Base-by-base conservation (phyloP, 2,329 filamentous ascomycete genomes). In the Trichoderma sp. region DNA sequence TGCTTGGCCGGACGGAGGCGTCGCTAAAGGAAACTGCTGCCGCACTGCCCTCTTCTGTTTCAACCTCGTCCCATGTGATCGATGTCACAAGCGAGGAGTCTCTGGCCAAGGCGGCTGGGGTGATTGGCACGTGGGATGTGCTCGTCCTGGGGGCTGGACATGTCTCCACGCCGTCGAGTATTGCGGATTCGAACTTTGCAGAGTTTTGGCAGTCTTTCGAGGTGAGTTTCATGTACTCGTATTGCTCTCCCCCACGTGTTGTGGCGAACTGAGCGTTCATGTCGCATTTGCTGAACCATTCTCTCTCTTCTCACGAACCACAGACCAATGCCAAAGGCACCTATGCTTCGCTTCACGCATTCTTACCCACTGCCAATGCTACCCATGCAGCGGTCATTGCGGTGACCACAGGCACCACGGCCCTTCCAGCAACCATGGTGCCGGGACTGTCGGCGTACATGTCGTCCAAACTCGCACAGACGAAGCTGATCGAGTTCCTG, bases 161-260 rank as follows among this genome's bases (percentile, higher is more conserved):
- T 15, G 70, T 75, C 15, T 73, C 73, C 18, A 39, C 30, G 51
- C 74, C 74, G 36, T 72, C 74, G 15, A 57, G 70, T 14, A 73
- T 74, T 36, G 72, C 65, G 4, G 72, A 63, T 18, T 72, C 76
- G 8, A 39, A 71, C 43, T 74, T 71, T 32, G 66, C 72, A 6
- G 76, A 74, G n/a, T 77, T 75, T 67, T 76, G 76, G 76, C 70
- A 75, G 51, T 71, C 56, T 21, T 77, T 76, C 32, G 77, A 78
- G 75, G 76, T 76, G 53, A 28, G 24, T 28, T 15, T 53, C n/a
- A 5, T 53, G 47, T 21, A 51, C n/a, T 51, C 43, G 3, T 36
- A 36, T 14, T 36, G 34, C 34, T 36, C n/a, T 21, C 9, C 43
- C n/a, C 47, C 47, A 53, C 47, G 47, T 53, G 47, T 36, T 36